Percentiles rank a stretch among this genome's conserved stretches.
These are phyloP conservation scores for Tricholoma hemisulphureum DNA, from an alignment of 768 basidiomycete species.

Conservation along the genomic window DNA sequence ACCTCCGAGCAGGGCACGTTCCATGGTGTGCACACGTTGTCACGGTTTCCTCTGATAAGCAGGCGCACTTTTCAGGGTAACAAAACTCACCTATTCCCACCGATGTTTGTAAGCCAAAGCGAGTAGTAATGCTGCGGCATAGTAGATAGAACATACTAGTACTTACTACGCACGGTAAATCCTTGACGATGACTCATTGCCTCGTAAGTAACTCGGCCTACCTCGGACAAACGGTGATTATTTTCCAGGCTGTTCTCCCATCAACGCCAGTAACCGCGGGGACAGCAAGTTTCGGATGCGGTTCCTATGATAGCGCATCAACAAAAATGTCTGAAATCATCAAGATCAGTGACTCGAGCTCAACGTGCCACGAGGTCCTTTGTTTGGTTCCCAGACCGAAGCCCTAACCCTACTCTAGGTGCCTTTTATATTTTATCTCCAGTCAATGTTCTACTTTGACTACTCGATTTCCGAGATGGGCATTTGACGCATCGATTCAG, in stretches of 20 bases:
- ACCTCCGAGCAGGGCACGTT: neutral
- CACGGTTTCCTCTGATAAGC: neutral
- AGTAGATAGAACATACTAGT: too few relatives aligned
- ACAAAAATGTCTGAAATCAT: conserved; percentile 3
- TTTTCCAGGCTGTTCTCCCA: neutral
- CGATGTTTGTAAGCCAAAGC: neutral
- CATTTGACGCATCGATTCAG: conserved; percentile 13
- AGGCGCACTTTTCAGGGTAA: neutral
- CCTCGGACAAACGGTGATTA: neutral
- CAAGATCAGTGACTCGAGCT: conserved; percentile 20
- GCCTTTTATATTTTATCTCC: conserved; percentile 4
- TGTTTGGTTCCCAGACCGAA: conserved; percentile 15
- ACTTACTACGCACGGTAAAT: too few relatives aligned
- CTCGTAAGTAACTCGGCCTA: too few relatives aligned
- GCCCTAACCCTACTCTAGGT: conserved; percentile 26
- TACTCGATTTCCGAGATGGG: conserved; percentile 10
- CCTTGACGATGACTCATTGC: too few relatives aligned
- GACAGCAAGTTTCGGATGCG: neutral
- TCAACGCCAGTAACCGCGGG: neutral
- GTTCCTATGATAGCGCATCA: conserved; percentile 22
- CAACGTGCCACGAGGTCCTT: conserved; percentile 29
- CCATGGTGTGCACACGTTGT: neutral
- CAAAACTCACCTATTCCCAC: neutral
- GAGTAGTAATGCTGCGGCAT: neutral
- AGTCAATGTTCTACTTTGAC: neutral